Base-by-base conservation (phyloP, 345 rosid species). In the Murraya paniculata region DNA sequence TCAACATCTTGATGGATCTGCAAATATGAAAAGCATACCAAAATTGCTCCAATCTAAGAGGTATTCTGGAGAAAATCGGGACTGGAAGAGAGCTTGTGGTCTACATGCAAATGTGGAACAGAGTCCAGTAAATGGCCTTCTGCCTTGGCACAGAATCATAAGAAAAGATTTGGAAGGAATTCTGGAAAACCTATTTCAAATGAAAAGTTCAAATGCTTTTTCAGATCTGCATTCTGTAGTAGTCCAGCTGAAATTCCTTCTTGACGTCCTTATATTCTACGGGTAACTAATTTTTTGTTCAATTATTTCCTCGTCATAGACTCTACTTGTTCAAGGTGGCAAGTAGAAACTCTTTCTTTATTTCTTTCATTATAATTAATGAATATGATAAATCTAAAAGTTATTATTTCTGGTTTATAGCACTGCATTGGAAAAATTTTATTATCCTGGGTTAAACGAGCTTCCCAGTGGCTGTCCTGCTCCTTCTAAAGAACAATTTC, bases 191-290 rank as follows among this genome's bases (percentile, higher is more conserved):
- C 78, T 86, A 45, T 68, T 65, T 84, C 86, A 80, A 31, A 61
- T 85, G 55, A 85, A 79, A 70, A 45, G 72, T 71, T 88, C 89
- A 55, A 84, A 81, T 35, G 81, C 28, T 75, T 85, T 81, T 41
- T 55, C 81, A 61, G 75, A 86, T 77, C 79, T 88, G 33, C 80
- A 84, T 59, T 77, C 88, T 56, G 33, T 83, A 18, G 64, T 89
- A 70, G 85, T 82, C 77, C 86, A 84, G 62, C 77, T 93, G 66
- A 91, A 90, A 77, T 90, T 94, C 82, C 87, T 91, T 58, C 85
- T 85, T 22, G 91, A 90, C 84, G 85, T 94, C 67, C 79, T 94
- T 77, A 80, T 84, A 80, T 88, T 91, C 78, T 91, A 91, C 80
- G 82, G 97, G 97, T 94, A 90, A 65, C 60, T 48, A 73, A 24